Base-by-base conservation (phyloP, 495 filamentous ascomycete species). In the Penicillium samsonianum region DNA sequence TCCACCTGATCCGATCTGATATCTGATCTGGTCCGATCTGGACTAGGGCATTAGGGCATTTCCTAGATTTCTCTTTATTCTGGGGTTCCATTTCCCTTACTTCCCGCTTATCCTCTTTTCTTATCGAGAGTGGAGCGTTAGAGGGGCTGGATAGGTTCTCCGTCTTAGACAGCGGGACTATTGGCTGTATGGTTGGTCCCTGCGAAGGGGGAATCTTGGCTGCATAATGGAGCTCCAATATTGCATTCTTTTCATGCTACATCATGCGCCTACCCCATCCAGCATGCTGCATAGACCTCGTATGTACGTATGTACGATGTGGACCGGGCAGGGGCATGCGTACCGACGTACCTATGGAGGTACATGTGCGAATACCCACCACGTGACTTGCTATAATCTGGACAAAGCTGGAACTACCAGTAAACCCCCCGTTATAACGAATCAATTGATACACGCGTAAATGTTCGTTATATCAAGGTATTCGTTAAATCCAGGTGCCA, bases 381-480 rank as follows among this genome's bases (percentile, higher is more conserved):
- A 58, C 56, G 56, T 58, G 56, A 53, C 49, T 44, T 35, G 56
- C 49, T 49, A 41, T 58, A 58, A 45, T 22, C 22, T 8, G 20
- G 31, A 25, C 4, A 25, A 25, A 25, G n/a, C n/a, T n/a, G n/a
- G n/a, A n/a, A n/a, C n/a, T n/a, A n/a, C n/a, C n/a, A n/a, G n/a
- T n/a, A n/a, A n/a, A n/a, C n/a, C n/a, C n/a, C n/a, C n/a, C n/a
- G n/a, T n/a, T n/a, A n/a, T n/a, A n/a, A n/a, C n/a, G n/a, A n/a
- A n/a, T n/a, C n/a, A n/a, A n/a, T n/a, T n/a, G n/a, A n/a, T n/a
- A n/a, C n/a, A n/a, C n/a, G n/a, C n/a, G n/a, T n/a, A n/a, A n/a
- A n/a, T n/a, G n/a, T n/a, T n/a, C n/a, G n/a, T n/a, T n/a, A n/a
- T n/a, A n/a, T n/a, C n/a, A n/a, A n/a, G n/a, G n/a, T n/a, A n/a